A percentile compares a stretch with the other conserved stretches of the same genome.
Conservation (phyloP, 371 early-diverging fungal species). For the Dipsacomyces acuminosporus region DNA sequence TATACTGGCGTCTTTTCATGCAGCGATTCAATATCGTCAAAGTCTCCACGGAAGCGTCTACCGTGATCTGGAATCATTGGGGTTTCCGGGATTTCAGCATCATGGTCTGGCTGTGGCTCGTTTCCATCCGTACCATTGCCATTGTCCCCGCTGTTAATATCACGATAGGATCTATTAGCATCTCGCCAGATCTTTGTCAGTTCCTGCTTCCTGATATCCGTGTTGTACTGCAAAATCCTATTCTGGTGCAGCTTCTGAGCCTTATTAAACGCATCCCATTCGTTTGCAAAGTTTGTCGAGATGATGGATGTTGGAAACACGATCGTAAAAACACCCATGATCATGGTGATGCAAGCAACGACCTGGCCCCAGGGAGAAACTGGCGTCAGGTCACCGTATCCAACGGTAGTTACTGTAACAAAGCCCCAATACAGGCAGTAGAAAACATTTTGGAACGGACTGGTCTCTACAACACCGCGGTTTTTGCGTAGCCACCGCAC, state of each 20-base stretch:
- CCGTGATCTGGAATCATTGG: too few species aligned
- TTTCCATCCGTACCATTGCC: too few species aligned
- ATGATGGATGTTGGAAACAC: conserved; percentile 84
- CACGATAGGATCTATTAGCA: conserved; percentile 20
- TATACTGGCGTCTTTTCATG: background rate
- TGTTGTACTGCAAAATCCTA: conserved; percentile 20
- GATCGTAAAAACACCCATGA: conserved; percentile 76
- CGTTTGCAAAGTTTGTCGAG: conserved; percentile 67
- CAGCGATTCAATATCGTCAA: background rate
- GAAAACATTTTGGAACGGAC: conserved; percentile 50
- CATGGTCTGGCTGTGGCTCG: too few species aligned
- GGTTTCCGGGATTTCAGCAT: too few species aligned
- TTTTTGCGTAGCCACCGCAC: conserved; percentile 42
- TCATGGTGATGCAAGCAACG: conserved; percentile 77
- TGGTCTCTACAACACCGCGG: conserved; percentile 31
- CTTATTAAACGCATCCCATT: conserved; percentile 40
- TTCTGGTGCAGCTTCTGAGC: conserved; percentile 35
- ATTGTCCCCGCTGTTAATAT: too few species aligned
- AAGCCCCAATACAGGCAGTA: conserved; percentile 72
- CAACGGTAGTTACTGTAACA: conserved; percentile 83
- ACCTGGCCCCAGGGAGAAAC: conserved; percentile 77
- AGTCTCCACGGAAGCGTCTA: too few species aligned
- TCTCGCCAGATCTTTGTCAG: conserved; percentile 17
- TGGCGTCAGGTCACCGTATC: conserved; percentile 81
- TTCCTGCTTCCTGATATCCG: conserved; percentile 12